Evolutionary conservation across 257 asterid species (phyloP).

Genomic region (Solanum tacnaense): DNA sequence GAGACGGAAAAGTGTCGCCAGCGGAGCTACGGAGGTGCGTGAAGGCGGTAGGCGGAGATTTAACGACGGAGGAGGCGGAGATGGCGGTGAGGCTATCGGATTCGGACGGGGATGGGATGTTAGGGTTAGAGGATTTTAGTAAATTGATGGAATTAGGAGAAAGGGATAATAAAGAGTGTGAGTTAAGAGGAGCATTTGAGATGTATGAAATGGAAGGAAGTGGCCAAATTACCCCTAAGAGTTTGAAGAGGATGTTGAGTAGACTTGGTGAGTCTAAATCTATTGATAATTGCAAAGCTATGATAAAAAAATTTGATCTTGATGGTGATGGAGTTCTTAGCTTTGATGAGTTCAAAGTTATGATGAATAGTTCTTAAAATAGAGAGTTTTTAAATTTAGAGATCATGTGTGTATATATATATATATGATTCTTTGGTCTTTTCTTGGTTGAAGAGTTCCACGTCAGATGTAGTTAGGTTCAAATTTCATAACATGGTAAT

Average conservation of each 20-base stretch:
- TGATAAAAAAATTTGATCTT: conserved; percentile 45
- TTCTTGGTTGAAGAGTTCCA: not conserved
- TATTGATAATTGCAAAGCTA: conserved; percentile 35
- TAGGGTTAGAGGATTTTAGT: conserved; percentile 42
- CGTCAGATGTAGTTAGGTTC: not conserved
- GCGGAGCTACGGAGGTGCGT: not conserved
- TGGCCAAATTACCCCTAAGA: conserved; percentile 45
- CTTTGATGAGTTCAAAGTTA: conserved; percentile 44
- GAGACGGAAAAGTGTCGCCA: not conserved
- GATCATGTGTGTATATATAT: not conserved
- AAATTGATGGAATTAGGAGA: conserved; percentile 27
- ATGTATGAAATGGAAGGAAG: conserved; percentile 53
- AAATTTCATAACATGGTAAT: not conserved
- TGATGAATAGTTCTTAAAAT: conserved; percentile 22
- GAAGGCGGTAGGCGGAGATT: not conserved
- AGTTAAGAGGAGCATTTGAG: conserved; percentile 35
- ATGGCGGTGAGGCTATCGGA: conserved; percentile 32
- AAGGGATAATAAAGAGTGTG: conserved; percentile 27
- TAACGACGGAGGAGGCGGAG: conserved; percentile 33
- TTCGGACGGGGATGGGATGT: conserved; percentile 43
- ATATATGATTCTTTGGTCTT: not conserved
- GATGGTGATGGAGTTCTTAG: conserved; percentile 46
- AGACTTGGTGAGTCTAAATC: conserved; percentile 39
- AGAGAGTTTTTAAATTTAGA: not conserved
- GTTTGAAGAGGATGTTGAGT: conserved; percentile 48